Base-by-base conservation (phyloP, 345 rosid species). In the Hibiscus mutabilis region DNA sequence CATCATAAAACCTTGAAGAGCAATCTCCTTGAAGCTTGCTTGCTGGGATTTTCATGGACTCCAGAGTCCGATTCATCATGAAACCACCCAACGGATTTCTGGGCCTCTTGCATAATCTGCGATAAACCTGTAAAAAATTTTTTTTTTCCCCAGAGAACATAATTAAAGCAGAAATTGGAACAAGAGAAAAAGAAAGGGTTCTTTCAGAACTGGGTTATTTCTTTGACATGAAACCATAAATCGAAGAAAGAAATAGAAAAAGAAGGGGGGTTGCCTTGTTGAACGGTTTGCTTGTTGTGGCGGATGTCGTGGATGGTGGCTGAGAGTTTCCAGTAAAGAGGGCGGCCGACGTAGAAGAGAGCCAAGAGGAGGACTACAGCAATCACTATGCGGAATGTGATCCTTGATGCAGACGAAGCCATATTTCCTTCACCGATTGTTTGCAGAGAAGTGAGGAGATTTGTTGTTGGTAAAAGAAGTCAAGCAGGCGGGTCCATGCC, bases 291-390 rank as follows among this genome's bases (percentile, higher is more conserved):
- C 25, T 87, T 92, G 81, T 90, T 86, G 67, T 86, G 83, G 73
- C 91, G 92, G 83, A 92, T 85, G 72, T 92, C 96, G 77, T 90
- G 96, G 66, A 90, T 73, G 29, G 98, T 92, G 73, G 94, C 98
- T 18, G 98, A 87, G 85, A 92, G 85, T 77, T 92, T 90, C 94
- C 97, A 92, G 81, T 92, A 90, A 57, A 92, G 89, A 64, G 97
- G 97, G 13, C 95, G 92, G 13, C 94, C 94, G 8, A 79, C 80
- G 81, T 90, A 90, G 84, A 87, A 88, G 60, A 90, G 73, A 24
- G 82, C 62, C 27, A 82, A 75, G 42, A 88, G 35, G n/a, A 82
- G 65, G 46, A 78, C 66, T 35, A 79, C 56, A 5, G 75, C 55
- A 18, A 85, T 49, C 18, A 74, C 74, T 3, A 81, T 0, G 31